phyloP scores from a whole-genome alignment of 495 filamentous ascomycete genomes.

The Monascus purpureus region DNA sequence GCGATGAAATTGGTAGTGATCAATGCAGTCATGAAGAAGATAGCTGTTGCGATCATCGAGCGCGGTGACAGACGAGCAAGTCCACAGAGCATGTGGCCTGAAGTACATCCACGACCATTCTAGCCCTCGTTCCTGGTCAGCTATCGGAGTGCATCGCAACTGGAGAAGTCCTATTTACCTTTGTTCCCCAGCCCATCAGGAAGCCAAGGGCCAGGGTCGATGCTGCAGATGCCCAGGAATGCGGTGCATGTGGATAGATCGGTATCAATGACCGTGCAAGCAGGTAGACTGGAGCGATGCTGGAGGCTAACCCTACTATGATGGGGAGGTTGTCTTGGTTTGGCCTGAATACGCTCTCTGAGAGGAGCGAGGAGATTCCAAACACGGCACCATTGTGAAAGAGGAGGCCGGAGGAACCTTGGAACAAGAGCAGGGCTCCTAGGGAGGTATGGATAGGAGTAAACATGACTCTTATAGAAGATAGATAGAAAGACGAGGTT shows the following conservation, averaged over 20 bases:
- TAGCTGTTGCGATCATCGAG: slow-evolving; percentile 36
- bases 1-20: slow-evolving; percentile 31
- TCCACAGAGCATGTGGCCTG: slow-evolving; percentile 49
- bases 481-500: too few species aligned
- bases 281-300: slow-evolving; percentile 23
- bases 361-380: slow-evolving; percentile 39
- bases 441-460: slow-evolving; percentile 42
- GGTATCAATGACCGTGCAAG: slow-evolving; percentile 33
- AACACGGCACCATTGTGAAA: slow-evolving; percentile 39
- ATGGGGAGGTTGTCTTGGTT: slow-evolving; percentile 31
- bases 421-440: slow-evolving; percentile 40
- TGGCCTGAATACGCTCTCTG: slow-evolving; percentile 22
- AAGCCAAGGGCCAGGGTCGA: slow-evolving; percentile 30
- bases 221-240: slow-evolving; percentile 16
- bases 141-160: too few species aligned
- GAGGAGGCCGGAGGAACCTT: slow-evolving; percentile 39
- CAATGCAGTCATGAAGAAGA: slow-evolving; percentile 41
- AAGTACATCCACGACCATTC: slow-evolving; percentile 42
- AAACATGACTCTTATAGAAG: slow-evolving; percentile 35
- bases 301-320: slow-evolving; percentile 32
- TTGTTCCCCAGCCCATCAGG: slow-evolving; percentile 42
- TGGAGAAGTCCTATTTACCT: too few species aligned
- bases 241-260: slow-evolving; percentile 18
- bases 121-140: slow-evolving; percentile 9
- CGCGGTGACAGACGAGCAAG: slow-evolving; percentile 36